Evolutionary conservation across 805 yeast species (phyloP), one percentile per base, ranked within the genome.

Genomic region (Nakazawaea sp.): DNA sequence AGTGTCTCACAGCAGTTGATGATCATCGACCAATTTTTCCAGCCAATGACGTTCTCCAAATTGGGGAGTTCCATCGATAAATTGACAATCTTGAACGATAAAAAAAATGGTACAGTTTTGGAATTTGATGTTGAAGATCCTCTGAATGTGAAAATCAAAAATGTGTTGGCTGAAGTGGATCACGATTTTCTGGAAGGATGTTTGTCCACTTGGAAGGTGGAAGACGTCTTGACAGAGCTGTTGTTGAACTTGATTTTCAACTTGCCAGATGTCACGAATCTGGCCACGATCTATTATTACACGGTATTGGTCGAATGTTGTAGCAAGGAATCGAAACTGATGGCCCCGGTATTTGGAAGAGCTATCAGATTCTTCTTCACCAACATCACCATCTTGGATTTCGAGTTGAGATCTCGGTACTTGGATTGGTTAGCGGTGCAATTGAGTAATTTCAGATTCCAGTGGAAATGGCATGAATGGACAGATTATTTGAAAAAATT

Each of bases 401-500:
- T 77, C 49, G 96, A 88, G 57, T 62, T 85, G 36, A 72, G 78
- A 45, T 68, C 75, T 42, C 67, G 89, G 42, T 83, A 75, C 46
- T 65, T 86, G 49, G 90, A 84, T 58, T 92, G 97, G 97, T 80
- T 94, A 66, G 71, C 95, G 1, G 80, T 85, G 39, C 98, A 92
- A 59, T 74, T 92, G 56, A 83, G 95, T 50, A 92, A 90, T 55
- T 92, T 90, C 58, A 88, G 83, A 40, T 92, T 86, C 61, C 85
- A 89, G 26, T 92, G 99, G 99, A 87, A 88, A 53, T 92, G 98
- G 98, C 77, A 75, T 45, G 97, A 89, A 57, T 92, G 98, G 98
- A 75, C 70, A 19, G 61, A 58, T 2, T 84, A 79, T 49, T 68
- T 80, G 0, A 49, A 54, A n/a, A 56, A 55, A 32, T 68, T 64